These are phyloP conservation scores for Pulveroboletus frians DNA, from an alignment of 768 basidiomycete species.

Conservation along the genomic window DNA sequence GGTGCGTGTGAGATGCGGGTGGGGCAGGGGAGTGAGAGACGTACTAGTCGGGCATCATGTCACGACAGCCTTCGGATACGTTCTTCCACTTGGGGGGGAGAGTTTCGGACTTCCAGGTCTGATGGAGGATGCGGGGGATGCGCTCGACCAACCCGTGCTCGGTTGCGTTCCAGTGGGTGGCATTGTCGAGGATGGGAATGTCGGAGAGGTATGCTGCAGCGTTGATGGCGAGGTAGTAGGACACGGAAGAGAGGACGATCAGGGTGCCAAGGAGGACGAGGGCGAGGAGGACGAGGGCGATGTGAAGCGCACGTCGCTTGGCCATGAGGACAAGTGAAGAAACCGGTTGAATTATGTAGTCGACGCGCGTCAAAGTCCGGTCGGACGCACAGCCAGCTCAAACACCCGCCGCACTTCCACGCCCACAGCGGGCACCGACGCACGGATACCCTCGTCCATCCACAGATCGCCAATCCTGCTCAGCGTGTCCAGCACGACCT, in stretches of 20 bases:
- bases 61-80: conserved; percentile 78
- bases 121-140: conserved; percentile 91
- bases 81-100: conserved; percentile 78
- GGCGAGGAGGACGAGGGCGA: conserved; percentile 53
- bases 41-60: conserved; percentile 95
- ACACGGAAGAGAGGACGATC: conserved; percentile 85
- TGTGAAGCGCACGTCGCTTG: conserved; percentile 42
- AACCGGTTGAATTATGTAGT: too few species aligned
- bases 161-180: conserved; percentile 59
- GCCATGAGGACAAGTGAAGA: too few species aligned
- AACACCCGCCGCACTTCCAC: conserved; percentile 49
- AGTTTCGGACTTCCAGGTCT: conserved; percentile 94
- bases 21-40: conserved; percentile 31
- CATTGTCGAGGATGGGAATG: conserved; percentile 52
- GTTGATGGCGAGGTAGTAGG: conserved; percentile 84
- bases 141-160: conserved; percentile 60
- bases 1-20: conserved; percentile 12
- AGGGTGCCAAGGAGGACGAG: conserved; percentile 85
- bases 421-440: conserved; percentile 45
- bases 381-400: conserved; percentile 39
- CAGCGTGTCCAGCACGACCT: conserved; percentile 44
- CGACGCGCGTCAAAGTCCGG: too few species aligned
- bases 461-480: conserved; percentile 45
- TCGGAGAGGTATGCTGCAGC: conserved; percentile 75
- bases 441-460: conserved; percentile 45